Evolutionary conservation across 805 yeast species (phyloP), one percentile per base, ranked within the genome.

Genomic region (Saturnispora mendoncae): DNA sequence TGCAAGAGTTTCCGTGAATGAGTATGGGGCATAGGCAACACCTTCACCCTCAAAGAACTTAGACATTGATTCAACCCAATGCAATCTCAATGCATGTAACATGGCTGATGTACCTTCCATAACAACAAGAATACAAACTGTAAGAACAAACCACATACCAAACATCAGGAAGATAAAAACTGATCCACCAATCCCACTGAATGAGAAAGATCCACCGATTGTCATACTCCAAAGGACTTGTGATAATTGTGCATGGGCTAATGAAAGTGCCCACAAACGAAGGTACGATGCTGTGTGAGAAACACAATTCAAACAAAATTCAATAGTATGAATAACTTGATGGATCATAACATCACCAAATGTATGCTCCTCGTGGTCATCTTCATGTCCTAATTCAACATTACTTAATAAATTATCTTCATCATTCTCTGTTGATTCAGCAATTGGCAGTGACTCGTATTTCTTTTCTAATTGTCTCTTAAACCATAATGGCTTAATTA

Each of bases 51-150:
- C 92, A 56, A 88, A 92, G 66, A 82, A 94, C 68, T 92, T 92
- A 47, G 96, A 86, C 99, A 92, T 92, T 21, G 96, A 81, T 67
- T 92, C 99, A 48, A 92, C 98, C 99, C 99, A 92, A 62, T 92
- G 98, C 57, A 92, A 74, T 71, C 99, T 84, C 57, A 92, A 73
- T n/a, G 97, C 83, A 65, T 92, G 99, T 57, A 92, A 74, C 98
- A 92, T 92, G 27, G 98, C 98, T 20, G 97, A 86, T 0, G 99
- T 92, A 45, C 98, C 99, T 65, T 92, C 99, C 99, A 92, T 92
- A 40, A 84, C 68, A 12, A 92, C 97, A 56, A 92, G 71, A 52
- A 92, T 86, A 55, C 85, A 82, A 20, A 88, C 90, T 0, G 98
- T 90, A 47, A 92, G 68, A 3, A 76, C 76, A 60, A 92, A 87